Conservation (phyloP, 1,284 basidiomycete genomes). For the Ganoderma boninense region DNA sequence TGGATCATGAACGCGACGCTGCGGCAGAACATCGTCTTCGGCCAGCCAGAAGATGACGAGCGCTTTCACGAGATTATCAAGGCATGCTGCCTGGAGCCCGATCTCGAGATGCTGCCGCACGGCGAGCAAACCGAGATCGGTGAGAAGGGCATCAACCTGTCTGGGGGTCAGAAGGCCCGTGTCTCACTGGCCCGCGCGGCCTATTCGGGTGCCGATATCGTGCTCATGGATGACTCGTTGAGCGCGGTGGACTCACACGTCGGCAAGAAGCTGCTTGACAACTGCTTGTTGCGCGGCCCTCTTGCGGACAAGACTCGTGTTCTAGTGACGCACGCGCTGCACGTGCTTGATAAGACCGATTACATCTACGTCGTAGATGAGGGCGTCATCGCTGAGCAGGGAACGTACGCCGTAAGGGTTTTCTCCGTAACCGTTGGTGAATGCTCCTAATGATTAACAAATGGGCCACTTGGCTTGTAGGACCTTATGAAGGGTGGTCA, state of each 20-base stretch:
- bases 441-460: not conserved
- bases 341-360: slow-evolving; percentile 72
- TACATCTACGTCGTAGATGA: slow-evolving; percentile 81
- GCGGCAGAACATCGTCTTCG: slow-evolving; percentile 74
- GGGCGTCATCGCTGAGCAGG: slow-evolving; percentile 69
- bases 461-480: slow-evolving; percentile 42
- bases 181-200: slow-evolving; percentile 84
- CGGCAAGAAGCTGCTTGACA: slow-evolving; percentile 66
- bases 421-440: not conserved
- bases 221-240: slow-evolving; percentile 78
- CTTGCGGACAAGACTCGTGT: slow-evolving; percentile 73
- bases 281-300: slow-evolving; percentile 65
- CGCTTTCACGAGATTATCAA: slow-evolving; percentile 63
- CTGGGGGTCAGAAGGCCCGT: slow-evolving; percentile 68
- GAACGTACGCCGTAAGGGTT: slow-evolving; percentile 60
- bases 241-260: slow-evolving; percentile 80
- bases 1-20: slow-evolving; percentile 85
- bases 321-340: slow-evolving; percentile 80
- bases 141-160: slow-evolving; percentile 81
- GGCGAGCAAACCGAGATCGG: slow-evolving; percentile 85
- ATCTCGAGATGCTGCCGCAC: slow-evolving; percentile 71
- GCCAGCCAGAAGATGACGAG: slow-evolving; percentile 61
- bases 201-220: slow-evolving; percentile 78
- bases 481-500: slow-evolving; percentile 60
- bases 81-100: slow-evolving; percentile 71